Evolutionary conservation across 306 rosid genomes (phyloP).

Genomic region (Mimosa bimucronata): DNA sequence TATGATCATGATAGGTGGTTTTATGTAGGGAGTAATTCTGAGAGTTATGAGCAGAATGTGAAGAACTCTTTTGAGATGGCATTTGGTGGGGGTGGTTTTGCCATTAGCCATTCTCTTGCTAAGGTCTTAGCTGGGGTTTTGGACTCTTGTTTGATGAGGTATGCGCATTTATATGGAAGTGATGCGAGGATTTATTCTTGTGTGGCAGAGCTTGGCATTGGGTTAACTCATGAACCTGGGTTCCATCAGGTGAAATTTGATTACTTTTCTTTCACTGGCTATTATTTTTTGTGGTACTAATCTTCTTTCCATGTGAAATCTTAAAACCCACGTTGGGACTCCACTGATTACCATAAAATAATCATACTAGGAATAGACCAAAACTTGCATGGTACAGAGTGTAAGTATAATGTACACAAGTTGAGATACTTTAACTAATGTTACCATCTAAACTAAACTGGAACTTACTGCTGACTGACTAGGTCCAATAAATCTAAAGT

Average conservation of each 20-base stretch:
- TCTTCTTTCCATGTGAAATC: background rate
- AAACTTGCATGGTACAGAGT: background rate
- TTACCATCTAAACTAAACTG: background rate
- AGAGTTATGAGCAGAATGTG: slow-evolving; percentile 76
- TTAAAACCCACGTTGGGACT: background rate
- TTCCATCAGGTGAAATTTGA: slow-evolving; percentile 81
- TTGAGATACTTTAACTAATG: background rate
- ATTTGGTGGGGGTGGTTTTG: slow-evolving; percentile 95
- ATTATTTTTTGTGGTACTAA: background rate
- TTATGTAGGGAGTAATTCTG: slow-evolving; percentile 79
- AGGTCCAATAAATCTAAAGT: background rate
- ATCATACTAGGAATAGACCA: background rate
- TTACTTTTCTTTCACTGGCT: background rate
- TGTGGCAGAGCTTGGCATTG: slow-evolving; percentile 84
- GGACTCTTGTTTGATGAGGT: slow-evolving; percentile 84
- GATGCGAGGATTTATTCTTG: slow-evolving; percentile 86
- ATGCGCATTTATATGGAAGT: slow-evolving; percentile 84
- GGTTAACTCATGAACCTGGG: slow-evolving; percentile 84
- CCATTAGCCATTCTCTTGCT: slow-evolving; percentile 73
- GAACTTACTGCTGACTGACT: background rate
- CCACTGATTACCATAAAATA: background rate
- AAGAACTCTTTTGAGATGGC: slow-evolving; percentile 82
- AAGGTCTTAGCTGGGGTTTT: slow-evolving; percentile 72
- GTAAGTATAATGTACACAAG: background rate
- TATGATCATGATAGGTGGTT: slow-evolving; percentile 79